Base-by-base conservation (phyloP, 1,139 yeast species). In the Wickerhamomyces sp. region DNA sequence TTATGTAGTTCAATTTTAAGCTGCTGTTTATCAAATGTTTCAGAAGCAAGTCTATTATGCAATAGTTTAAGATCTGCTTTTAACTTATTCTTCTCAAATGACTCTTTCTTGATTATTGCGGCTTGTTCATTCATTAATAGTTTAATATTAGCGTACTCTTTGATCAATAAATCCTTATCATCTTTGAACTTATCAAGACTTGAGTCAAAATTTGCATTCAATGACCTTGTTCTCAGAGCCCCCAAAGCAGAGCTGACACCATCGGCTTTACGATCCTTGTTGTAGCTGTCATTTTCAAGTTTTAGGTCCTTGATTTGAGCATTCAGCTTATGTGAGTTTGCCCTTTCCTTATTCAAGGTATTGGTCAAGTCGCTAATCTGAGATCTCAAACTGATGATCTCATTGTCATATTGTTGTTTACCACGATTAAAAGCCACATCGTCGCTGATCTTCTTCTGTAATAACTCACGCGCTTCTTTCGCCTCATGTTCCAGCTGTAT, bases 51-150 rank as follows among this genome's bases (percentile, higher is more conserved):
- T 46, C 76, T 62, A 0, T 76, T 72, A 48, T 79, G 83, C 12
- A 83, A 59, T 49, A 81, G 63, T 26, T 71, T 68, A 39, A 81
- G 52, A 44, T 82, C 87, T 37, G 81, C 80, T n/a, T 65, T 60
- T 31, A 81, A 56, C 47, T 74, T 73, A 32, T 53, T 55, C 45
- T 76, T 78, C 45, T 77, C 83, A 37, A 76, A 74, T 38, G 68
- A 66, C 46, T 77, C 81, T 36, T 67, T 72, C 33, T 78, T 67
- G 36, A 77, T 54, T 6, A 63, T 57, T 7, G 80, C 81, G 42
- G 70, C 68, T 31, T 67, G 70, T 43, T 78, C 82, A 45, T 76
- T 74, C 30, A 78, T 57, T 45, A 74, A 73, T 18, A 76, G 56
- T 46, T 74, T 77, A 52, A 78, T 62, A 33, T 61, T 64, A 9